Percentiles rank a stretch among this genome's conserved stretches.
Evolutionary conservation across 768 basidiomycete genomes (phyloP).

Genomic region (Boletus barrowsii): DNA sequence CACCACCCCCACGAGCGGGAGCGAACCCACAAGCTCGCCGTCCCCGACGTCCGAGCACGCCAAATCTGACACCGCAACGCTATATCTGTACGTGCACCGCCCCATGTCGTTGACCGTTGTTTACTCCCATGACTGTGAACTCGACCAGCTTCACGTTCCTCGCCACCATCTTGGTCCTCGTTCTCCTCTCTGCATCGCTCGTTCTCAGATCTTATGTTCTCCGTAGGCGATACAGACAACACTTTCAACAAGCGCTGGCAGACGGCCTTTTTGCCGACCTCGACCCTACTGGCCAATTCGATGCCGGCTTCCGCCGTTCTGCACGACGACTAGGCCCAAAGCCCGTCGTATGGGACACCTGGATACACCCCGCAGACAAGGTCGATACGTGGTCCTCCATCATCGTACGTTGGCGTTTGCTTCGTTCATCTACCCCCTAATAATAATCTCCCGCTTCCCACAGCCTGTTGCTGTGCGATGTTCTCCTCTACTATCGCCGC

Average conservation of each 20-base stretch:
- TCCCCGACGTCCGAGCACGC: constrained; percentile 4
- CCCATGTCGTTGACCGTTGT: constrained; percentile 2
- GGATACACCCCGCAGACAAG: constrained; percentile 2
- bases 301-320: constrained; percentile 4
- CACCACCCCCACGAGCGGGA: not conserved
- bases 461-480: constrained; percentile 20
- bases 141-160: constrained; percentile 63
- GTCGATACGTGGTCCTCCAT: constrained; percentile 10
- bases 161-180: constrained; percentile 65
- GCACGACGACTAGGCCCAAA: constrained; percentile 6
- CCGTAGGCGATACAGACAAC: constrained; percentile 54
- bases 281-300: not conserved
- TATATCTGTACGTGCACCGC: constrained; percentile 30
- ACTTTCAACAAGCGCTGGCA: constrained; percentile 51
- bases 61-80: constrained; percentile 18
- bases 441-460: not conserved
- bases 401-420: constrained; percentile 5
- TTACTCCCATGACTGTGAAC: constrained; percentile 8
- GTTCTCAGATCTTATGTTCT: constrained; percentile 61
- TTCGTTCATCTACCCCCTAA: not conserved
- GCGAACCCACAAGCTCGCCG: not conserved
- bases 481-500: not conserved
- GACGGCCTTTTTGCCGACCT: constrained; percentile 42
- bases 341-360: constrained; percentile 19
- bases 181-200: constrained; percentile 62